Evolutionary conservation across 2,329 filamentous ascomycete species (phyloP).

Genomic region (Bertia moriformis): DNA sequence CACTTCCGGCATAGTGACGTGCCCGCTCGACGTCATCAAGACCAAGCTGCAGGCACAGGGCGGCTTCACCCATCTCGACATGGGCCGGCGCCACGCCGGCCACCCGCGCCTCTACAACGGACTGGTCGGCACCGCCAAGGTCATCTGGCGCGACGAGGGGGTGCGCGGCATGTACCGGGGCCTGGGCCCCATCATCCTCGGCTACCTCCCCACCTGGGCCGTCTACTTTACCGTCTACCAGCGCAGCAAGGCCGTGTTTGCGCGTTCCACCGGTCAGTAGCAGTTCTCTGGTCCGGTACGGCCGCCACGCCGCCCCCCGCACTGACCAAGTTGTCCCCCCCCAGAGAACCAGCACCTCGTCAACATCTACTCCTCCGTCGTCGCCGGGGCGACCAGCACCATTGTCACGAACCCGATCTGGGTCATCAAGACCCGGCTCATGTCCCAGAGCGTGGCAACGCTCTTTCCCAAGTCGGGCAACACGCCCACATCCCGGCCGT

Average conservation of each 20-base stretch:
- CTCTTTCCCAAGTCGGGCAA: neutral
- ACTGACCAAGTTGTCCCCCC: too few relatives aligned
- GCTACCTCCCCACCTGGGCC: constrained; percentile 94
- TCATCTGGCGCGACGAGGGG: constrained; percentile 81
- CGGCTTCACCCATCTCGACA: constrained; percentile 45
- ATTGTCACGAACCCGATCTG: constrained; percentile 94
- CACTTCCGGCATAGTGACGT: constrained; percentile 85
- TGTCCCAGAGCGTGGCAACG: constrained; percentile 65
- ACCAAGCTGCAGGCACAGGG: constrained; percentile 95
- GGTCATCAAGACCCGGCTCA: constrained; percentile 96
- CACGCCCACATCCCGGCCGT: neutral
- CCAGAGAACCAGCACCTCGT: constrained; percentile 65
- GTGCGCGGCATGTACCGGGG: constrained; percentile 84
- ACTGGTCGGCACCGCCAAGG: constrained; percentile 68
- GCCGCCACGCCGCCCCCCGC: too few relatives aligned
- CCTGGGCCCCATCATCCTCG: constrained; percentile 82
- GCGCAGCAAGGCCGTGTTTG: constrained; percentile 3
- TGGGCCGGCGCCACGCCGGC: constrained; percentile 24
- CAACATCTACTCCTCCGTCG: constrained; percentile 77
- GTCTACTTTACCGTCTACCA: constrained; percentile 97
- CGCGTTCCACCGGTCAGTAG: neutral
- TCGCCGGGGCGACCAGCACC: constrained; percentile 84
- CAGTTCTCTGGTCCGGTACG: too few relatives aligned
- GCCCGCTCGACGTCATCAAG: constrained; percentile 96
- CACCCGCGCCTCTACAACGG: constrained; percentile 63